Evolutionary conservation across 257 asterid species (phyloP), one percentile per base, ranked within the genome.

Genomic region (Jacaranda copaia): DNA sequence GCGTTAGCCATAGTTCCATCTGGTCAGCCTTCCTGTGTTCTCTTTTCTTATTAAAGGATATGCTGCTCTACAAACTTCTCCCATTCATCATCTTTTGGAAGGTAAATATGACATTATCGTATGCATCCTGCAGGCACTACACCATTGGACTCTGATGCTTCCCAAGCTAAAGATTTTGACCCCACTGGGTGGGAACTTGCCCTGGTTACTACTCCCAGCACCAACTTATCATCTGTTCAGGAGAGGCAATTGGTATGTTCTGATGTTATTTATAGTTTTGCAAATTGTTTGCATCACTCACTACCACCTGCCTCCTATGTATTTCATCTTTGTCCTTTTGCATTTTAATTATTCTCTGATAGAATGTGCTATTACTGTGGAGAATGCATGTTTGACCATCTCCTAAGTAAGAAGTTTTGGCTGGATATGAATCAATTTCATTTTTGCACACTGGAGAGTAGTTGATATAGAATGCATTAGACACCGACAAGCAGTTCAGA

Each of bases 101-200:
- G 76, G 62, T 6, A 16, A 65, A 39, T 35, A 13, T 25, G 32
- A 25, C 68, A 55, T 67, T 35, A 42, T 68, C 49, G 16, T 71
- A 49, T 76, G 46, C 25, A 65, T 79, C 62, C 85, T 83, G 83
- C 88, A 95, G 99, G 85, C 55, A 69, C 92, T 36, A 78, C 97
- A 3, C 87, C 89, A 15, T 83, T 80, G 8, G 92, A 88, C 60
- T 81, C 90, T 62, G 70, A 81, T 74, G 65, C 87, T 52, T 84
- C 84, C 70, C 88, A 85, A 74, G 77, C 84, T 39, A 94, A 84
- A 70, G 85, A 77, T 69, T 86, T 89, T 45, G 97, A 92, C 81
- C 95, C 98, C 12, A 85, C 87, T 39, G 99, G 98, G 32, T 96
- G 99, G 99, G 99, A 96, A 83, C 97, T 96, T 81, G 97, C 98